phyloP scores from a whole-genome alignment of 495 filamentous ascomycete species.

The Elasticomyces elasticus region DNA sequence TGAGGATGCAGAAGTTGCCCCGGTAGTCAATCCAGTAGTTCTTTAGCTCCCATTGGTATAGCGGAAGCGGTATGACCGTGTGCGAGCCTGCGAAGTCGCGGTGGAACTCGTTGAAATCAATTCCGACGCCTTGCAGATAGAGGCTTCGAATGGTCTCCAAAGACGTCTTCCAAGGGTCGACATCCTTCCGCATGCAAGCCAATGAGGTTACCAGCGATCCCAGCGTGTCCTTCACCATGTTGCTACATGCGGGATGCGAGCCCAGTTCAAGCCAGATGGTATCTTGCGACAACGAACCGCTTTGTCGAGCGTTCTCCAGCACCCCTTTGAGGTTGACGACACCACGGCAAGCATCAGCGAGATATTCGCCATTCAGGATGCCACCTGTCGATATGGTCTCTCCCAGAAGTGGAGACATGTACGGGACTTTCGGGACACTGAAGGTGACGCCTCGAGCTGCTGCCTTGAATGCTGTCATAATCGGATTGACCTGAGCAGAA shows the following conservation, averaged over 20 bases:
- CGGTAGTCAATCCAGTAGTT: slow-evolving; percentile 75
- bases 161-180: slow-evolving; percentile 13
- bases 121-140: slow-evolving; percentile 8
- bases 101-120: slow-evolving; percentile 22
- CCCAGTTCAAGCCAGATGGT: slow-evolving; percentile 37
- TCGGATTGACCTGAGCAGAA: slow-evolving; percentile 67
- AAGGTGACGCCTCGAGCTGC: slow-evolving; percentile 50
- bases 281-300: slow-evolving; percentile 20
- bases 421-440: slow-evolving; percentile 50
- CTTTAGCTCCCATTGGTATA: slow-evolving; percentile 71
- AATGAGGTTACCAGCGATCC: slow-evolving; percentile 3
- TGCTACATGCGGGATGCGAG: slow-evolving; percentile 31
- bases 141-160: slow-evolving; percentile 1
- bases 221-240: slow-evolving; percentile 21
- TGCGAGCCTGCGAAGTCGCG: slow-evolving; percentile 11
- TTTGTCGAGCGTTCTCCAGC: slow-evolving; percentile 28
- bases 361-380: slow-evolving; percentile 49
- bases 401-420: slow-evolving; percentile 61
- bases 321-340: slow-evolving; percentile 63
- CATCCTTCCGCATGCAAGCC: slow-evolving; percentile 7
- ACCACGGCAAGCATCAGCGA: slow-evolving; percentile 56
- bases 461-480: slow-evolving; percentile 55
- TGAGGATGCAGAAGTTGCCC: slow-evolving; percentile 18
- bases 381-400: slow-evolving; percentile 47
- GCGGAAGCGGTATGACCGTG: slow-evolving; percentile 41